Conservation (phyloP, 208 protist species). For the Acanthamoeba royreba region DNA sequence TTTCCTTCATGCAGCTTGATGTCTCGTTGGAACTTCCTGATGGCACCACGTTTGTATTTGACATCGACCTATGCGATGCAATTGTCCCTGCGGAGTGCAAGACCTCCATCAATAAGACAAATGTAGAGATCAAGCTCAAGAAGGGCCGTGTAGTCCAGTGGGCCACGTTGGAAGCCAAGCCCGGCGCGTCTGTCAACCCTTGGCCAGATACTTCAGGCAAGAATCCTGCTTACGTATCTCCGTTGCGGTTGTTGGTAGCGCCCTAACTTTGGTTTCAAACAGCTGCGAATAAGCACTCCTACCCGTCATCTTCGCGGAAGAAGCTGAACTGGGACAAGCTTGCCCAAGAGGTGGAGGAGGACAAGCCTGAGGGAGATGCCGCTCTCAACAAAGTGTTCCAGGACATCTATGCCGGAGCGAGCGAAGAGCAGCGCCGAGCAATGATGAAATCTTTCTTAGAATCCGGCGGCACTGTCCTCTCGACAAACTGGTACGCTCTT, state of each 20-base stretch:
- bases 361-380: conserved; percentile 50
- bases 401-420: conserved; percentile 42
- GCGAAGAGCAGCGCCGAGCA: conserved; percentile 43
- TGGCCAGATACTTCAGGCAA: conserved; percentile 29
- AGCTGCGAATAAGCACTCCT: conserved; percentile 48
- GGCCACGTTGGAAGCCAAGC: conserved; percentile 41
- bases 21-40: neutral
- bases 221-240: neutral
- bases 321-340: conserved; percentile 63
- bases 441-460: conserved; percentile 65
- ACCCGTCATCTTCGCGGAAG: conserved; percentile 51
- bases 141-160: conserved; percentile 36
- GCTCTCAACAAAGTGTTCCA: conserved; percentile 61
- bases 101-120: neutral
- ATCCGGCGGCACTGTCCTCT: conserved; percentile 61
- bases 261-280: neutral
- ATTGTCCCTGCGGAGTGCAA: conserved; percentile 45
- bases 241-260: neutral
- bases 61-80: conserved; percentile 46
- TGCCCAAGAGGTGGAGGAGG: conserved; percentile 45
- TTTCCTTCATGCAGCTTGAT: neutral
- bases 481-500: conserved; percentile 59
- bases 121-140: conserved; percentile 61
- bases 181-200: neutral
- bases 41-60: neutral